Percentiles rank a stretch among this genome's conserved stretches.
Conservation (phyloP, 305 asterid genomes). For the Solanum hybrid region DNA sequence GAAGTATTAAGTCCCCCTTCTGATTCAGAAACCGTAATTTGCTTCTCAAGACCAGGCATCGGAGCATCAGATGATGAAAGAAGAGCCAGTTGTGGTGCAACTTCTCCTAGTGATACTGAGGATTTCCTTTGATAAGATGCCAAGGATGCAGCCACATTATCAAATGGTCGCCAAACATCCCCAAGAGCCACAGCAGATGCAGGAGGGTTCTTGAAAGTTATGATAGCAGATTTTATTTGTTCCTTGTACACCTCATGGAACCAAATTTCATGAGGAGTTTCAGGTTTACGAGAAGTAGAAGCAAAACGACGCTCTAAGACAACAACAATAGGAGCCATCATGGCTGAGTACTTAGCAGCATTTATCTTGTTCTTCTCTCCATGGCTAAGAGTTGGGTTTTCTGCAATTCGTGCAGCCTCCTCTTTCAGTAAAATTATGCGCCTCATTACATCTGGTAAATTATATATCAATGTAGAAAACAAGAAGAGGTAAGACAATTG, state of each 20-base stretch:
- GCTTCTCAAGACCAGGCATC: slow-evolving; percentile 99
- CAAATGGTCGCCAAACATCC: slow-evolving; percentile 97
- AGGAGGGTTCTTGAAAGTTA: slow-evolving; percentile 82
- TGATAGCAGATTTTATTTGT: slow-evolving; percentile 73
- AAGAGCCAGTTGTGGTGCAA: slow-evolving; percentile 83
- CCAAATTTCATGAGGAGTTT: slow-evolving; percentile 96
- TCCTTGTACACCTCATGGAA: slow-evolving; percentile 72
- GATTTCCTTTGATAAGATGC: slow-evolving; percentile 93
- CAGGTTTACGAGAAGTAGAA: slow-evolving; percentile 90
- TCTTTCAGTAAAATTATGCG: slow-evolving; percentile 93
- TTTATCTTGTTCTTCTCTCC: slow-evolving; percentile 89
- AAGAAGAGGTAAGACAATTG: not conserved
- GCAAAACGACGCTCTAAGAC: slow-evolving; percentile 94
- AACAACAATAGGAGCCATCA: slow-evolving; percentile 98
- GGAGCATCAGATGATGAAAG: slow-evolving; percentile 86
- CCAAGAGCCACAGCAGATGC: slow-evolving; percentile 81
- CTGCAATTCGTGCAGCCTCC: slow-evolving; percentile 91
- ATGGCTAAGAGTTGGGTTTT: slow-evolving; percentile 67
- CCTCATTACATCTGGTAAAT: slow-evolving; percentile 76
- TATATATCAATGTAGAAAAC: slow-evolving; percentile 9
- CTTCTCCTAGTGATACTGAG: slow-evolving; percentile 78
- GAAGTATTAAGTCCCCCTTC: slow-evolving; percentile 36
- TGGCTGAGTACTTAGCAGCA: slow-evolving; percentile 97
- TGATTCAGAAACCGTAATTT: slow-evolving; percentile 51
- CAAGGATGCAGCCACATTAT: slow-evolving; percentile 78